Evolutionary conservation across 2,329 filamentous ascomycete genomes (phyloP).

Genomic region (Calonectria montana): DNA sequence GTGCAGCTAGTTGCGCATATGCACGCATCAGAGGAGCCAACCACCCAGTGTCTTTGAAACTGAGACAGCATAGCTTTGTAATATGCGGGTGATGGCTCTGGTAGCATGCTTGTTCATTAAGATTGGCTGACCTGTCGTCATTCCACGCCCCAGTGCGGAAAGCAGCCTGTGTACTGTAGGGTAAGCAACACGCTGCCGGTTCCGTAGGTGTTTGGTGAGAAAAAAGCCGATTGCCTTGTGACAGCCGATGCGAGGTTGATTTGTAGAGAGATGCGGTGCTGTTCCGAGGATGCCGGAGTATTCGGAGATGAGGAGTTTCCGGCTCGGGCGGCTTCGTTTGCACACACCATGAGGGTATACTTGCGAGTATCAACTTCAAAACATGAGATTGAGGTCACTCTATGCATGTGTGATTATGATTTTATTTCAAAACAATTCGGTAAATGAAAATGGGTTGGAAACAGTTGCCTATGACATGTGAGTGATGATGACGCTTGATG

Average conservation of each 20-base stretch:
- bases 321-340: neutral
- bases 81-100: neutral
- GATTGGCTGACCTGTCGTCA: neutral
- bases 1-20: neutral
- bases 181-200: neutral
- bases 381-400: too few species aligned
- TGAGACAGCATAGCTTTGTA: neutral
- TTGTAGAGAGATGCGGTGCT: neutral
- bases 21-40: neutral
- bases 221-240: neutral
- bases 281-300: neutral
- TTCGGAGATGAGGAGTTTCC: neutral
- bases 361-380: too few species aligned
- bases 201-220: neutral
- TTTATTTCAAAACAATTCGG: too few species aligned
- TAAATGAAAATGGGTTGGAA: too few species aligned
- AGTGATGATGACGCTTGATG: too few species aligned
- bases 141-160: neutral
- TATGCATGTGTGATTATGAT: too few species aligned
- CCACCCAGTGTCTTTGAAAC: constrained; percentile 25
- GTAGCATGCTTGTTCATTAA: neutral
- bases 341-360: neutral
- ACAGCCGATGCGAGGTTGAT: neutral
- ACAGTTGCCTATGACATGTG: too few species aligned
- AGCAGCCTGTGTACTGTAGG: neutral